phyloP scores from a whole-genome alignment of 2,329 filamentous ascomycete genomes.

The Sporothrix luriei region DNA sequence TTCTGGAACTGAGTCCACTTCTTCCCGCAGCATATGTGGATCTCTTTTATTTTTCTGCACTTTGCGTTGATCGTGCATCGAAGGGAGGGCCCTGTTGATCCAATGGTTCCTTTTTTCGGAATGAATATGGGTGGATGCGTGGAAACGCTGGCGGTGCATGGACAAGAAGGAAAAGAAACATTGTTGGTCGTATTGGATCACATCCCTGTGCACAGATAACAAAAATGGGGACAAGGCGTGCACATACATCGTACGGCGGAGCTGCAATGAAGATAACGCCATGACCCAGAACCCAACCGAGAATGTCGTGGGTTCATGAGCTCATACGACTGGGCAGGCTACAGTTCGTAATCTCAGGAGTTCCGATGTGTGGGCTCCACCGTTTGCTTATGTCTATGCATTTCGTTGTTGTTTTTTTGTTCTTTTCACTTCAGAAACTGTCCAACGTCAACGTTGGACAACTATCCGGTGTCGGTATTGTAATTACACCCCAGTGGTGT shows the following conservation, averaged over 20 bases:
- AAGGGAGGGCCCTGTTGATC: neutral
- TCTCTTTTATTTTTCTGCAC: neutral
- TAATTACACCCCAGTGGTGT: neutral
- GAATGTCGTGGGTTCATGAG: conserved; percentile 29
- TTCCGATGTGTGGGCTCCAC: conserved; percentile 4
- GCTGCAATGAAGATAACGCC: conserved; percentile 9
- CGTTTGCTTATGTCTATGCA: too few relatives aligned
- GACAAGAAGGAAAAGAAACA: neutral
- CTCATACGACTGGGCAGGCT: conserved; percentile 28
- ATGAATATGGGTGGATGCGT: neutral
- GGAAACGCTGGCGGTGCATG: neutral
- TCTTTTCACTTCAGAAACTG: neutral
- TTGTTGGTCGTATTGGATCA: too few relatives aligned
- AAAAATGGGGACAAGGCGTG: neutral
- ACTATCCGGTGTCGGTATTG: neutral
- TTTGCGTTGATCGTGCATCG: conserved; percentile 12
- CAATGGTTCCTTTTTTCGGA: neutral
- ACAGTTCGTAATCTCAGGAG: neutral
- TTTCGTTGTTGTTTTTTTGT: neutral
- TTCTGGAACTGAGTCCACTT: conserved; percentile 15
- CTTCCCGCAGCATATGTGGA: conserved; percentile 21
- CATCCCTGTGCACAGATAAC: neutral
- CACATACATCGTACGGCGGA: neutral
- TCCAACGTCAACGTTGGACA: neutral
- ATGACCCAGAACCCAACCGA: neutral